A percentile compares a stretch with the other conserved stretches of the same genome.
Evolutionary conservation across 352 stramenopile species (phyloP).

Genomic region (Saprolegnia diclina): DNA sequence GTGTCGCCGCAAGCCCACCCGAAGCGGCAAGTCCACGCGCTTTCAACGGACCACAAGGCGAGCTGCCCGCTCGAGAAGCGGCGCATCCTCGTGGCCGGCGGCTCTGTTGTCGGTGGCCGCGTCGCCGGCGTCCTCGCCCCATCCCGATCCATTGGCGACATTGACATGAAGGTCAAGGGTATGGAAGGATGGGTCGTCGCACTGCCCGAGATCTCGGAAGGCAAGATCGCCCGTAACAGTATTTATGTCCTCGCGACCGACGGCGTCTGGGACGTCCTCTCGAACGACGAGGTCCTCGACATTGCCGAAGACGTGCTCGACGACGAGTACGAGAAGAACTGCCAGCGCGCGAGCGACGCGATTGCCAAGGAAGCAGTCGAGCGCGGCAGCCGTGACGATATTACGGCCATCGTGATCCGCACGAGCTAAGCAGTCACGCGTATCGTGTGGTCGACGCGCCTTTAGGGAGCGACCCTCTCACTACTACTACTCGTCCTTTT

Average conservation of each 20-base stretch:
- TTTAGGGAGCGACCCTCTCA: too few species aligned
- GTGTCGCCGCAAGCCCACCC: background rate
- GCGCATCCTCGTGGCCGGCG: conserved; percentile 56
- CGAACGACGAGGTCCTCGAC: conserved; percentile 50
- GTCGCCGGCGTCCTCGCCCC: conserved; percentile 75
- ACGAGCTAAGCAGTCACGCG: conserved; percentile 15
- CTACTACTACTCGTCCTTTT: background rate
- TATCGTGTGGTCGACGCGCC: too few species aligned
- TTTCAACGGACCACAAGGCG: conserved; percentile 73
- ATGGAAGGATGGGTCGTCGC: conserved; percentile 75
- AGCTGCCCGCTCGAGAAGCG: conserved; percentile 48
- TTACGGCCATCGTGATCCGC: conserved; percentile 48
- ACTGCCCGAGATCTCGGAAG: conserved; percentile 55
- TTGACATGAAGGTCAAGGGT: conserved; percentile 65
- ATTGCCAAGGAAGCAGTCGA: conserved; percentile 46
- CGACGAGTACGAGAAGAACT: conserved; percentile 13
- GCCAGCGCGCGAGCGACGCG: conserved; percentile 44
- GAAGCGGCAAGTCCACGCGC: conserved; percentile 22
- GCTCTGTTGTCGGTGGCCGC: conserved; percentile 57
- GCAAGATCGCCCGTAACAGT: conserved; percentile 37
- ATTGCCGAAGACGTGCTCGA: conserved; percentile 39
- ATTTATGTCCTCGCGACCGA: conserved; percentile 65
- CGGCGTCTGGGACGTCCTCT: conserved; percentile 64
- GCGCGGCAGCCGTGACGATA: conserved; percentile 58
- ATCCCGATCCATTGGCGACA: conserved; percentile 78